Conservation (phyloP, 1,284 basidiomycete genomes). For the Rhodotorula sp. region DNA sequence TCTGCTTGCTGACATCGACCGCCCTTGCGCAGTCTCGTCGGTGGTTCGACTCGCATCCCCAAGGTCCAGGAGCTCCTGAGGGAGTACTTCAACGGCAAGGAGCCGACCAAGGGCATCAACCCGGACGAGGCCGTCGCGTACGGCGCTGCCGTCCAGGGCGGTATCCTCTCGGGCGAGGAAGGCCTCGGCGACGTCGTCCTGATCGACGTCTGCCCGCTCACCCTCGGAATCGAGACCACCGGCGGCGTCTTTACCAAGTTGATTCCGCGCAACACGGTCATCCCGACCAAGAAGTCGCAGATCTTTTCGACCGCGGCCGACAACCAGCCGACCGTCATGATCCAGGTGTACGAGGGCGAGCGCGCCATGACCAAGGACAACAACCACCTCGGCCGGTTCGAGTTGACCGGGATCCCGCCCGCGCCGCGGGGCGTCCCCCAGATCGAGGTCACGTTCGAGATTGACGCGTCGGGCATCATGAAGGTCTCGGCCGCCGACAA, state of each 20-base stretch:
- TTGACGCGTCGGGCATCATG: conserved; percentile 60
- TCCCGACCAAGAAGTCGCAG: conserved; percentile 96
- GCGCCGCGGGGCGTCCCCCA: conserved; percentile 94
- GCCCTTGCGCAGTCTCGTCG: conserved; percentile 65
- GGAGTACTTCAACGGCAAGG: conserved; percentile 86
- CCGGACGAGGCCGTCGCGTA: conserved; percentile 98
- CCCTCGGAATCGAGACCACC: conserved; percentile 97
- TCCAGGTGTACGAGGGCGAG: conserved; percentile 99
- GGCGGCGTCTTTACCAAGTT: conserved; percentile 98
- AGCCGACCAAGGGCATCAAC: conserved; percentile 76
- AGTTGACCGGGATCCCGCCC: conserved; percentile 86
- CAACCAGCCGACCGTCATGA: conserved; percentile 93
- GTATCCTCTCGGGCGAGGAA: conserved; percentile 98
- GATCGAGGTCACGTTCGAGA: conserved; percentile 91
- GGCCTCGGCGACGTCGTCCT: conserved; percentile 91
- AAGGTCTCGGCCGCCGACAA: conserved; percentile 76
- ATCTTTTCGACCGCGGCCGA: conserved; percentile 97
- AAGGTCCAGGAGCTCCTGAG: conserved; percentile 96
- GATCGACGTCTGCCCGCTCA: conserved; percentile 94
- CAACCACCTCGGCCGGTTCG: conserved; percentile 78
- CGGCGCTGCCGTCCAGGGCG: conserved; percentile 96
- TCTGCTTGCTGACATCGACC: too few relatives aligned
- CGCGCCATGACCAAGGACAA: conserved; percentile 99
- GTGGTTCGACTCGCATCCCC: conserved; percentile 97
- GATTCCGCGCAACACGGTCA: conserved; percentile 93